phyloP scores from a whole-genome alignment of 768 basidiomycete genomes.

The Tulasnella sp. region DNA sequence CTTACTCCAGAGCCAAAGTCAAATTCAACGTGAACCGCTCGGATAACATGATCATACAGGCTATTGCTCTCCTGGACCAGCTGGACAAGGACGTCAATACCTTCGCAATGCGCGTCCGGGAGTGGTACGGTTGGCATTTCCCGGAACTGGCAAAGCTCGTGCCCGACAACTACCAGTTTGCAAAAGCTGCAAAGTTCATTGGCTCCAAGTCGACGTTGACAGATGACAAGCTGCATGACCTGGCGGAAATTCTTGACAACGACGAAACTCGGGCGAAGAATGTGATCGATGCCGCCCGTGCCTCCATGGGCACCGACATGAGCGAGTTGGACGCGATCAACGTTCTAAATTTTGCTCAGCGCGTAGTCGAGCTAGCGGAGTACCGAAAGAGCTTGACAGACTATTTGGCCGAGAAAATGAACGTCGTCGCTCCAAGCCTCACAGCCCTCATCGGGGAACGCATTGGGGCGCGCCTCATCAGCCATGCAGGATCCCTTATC shows the following conservation, averaged over 20 bases:
- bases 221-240: constrained; percentile 74
- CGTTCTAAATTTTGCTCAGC: constrained; percentile 82
- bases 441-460: constrained; percentile 88
- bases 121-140: constrained; percentile 99
- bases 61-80: constrained; percentile 95
- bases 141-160: constrained; percentile 93
- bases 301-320: constrained; percentile 90
- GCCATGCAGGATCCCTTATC: constrained; percentile 92
- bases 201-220: constrained; percentile 79
- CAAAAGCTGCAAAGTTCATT: constrained; percentile 76
- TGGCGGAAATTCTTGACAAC: constrained; percentile 76
- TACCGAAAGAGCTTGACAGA: constrained; percentile 86
- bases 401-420: constrained; percentile 96
- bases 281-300: constrained; percentile 87
- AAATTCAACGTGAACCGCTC: constrained; percentile 96
- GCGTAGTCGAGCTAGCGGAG: constrained; percentile 87
- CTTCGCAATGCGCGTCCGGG: constrained; percentile 95
- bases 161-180: constrained; percentile 91
- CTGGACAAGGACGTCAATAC: constrained; percentile 99
- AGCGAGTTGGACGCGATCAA: constrained; percentile 94
- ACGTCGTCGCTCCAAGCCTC: constrained; percentile 88
- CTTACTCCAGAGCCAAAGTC: constrained; percentile 94
- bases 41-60: constrained; percentile 99
- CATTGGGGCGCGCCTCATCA: constrained; percentile 87
- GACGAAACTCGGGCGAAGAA: constrained; percentile 85